A percentile compares a stretch with the other conserved stretches of the same genome.
These are phyloP conservation scores for Naegleria lovaniensis DNA, from an alignment of 208 protist species.

Conservation along the genomic window DNA sequence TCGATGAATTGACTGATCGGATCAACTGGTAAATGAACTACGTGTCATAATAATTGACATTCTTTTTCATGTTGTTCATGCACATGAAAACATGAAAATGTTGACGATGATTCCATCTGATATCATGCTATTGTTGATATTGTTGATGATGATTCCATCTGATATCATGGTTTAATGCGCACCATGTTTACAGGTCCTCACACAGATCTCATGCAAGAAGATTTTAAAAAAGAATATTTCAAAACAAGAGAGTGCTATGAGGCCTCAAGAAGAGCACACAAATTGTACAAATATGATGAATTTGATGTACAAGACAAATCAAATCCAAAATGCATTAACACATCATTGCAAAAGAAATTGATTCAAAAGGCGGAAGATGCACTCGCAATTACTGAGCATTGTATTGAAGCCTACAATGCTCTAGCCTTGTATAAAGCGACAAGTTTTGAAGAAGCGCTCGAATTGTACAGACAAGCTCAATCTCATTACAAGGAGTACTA, in stretches of 20 bases:
- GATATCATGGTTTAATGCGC: too few species aligned
- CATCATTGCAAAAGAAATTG: not conserved
- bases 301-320: not conserved
- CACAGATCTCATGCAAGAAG: not conserved
- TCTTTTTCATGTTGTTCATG: too few species aligned
- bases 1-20: too few species aligned
- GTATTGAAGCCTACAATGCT: slow-evolving; percentile 12
- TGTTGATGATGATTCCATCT: too few species aligned
- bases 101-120: too few species aligned
- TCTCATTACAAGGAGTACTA: not conserved
- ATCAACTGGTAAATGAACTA: too few species aligned
- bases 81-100: too few species aligned
- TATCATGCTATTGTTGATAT: too few species aligned
- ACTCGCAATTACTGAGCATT: not conserved
- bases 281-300: not conserved
- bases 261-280: not conserved
- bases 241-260: not conserved
- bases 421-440: not conserved
- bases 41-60: too few species aligned
- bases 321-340: not conserved
- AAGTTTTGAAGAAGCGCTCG: not conserved
- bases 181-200: not conserved
- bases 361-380: not conserved
- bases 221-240: not conserved
- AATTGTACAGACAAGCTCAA: not conserved